Evolutionary conservation across 2,329 filamentous ascomycete species (phyloP).

Genomic region (Fusarium xyrophilum): DNA sequence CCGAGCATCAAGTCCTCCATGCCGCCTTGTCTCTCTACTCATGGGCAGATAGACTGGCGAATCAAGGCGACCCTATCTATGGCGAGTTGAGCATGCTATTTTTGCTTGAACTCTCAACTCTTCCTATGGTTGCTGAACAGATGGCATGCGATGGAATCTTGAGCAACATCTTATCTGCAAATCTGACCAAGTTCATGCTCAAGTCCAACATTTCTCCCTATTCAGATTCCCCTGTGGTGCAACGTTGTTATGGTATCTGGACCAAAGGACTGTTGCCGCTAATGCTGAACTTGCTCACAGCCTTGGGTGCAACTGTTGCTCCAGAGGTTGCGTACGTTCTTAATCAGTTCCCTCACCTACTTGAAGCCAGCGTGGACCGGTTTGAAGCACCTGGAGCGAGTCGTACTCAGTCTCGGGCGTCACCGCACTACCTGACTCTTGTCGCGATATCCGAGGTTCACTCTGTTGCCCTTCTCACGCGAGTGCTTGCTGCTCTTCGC

Average conservation of each 20-base stretch:
- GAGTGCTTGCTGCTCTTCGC: conserved; percentile 72
- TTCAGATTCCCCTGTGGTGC: conserved; percentile 70
- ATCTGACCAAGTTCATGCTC: conserved; percentile 78
- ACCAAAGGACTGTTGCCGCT: conserved; percentile 85
- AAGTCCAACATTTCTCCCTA: conserved; percentile 77
- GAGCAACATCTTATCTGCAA: conserved; percentile 78
- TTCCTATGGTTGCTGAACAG: conserved; percentile 84
- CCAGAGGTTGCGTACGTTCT: conserved; percentile 86
- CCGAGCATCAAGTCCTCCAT: conserved; percentile 75
- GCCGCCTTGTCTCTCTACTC: conserved; percentile 88
- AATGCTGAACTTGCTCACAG: conserved; percentile 84
- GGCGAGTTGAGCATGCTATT: conserved; percentile 91
- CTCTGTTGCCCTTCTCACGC: conserved; percentile 76
- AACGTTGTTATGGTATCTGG: conserved; percentile 89
- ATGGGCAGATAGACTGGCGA: conserved; percentile 85
- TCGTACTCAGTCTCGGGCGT: conserved; percentile 57
- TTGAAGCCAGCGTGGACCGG: conserved; percentile 73
- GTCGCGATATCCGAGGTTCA: conserved; percentile 79
- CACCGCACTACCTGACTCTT: conserved; percentile 73
- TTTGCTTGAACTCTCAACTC: conserved; percentile 82
- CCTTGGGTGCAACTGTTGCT: conserved; percentile 81
- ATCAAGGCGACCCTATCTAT: conserved; percentile 85
- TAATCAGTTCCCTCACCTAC: conserved; percentile 84
- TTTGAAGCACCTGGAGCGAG: conserved; percentile 69
- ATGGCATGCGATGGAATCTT: conserved; percentile 88